Percentiles rank a stretch among this genome's conserved stretches.
Evolutionary conservation across 352 stramenopile genomes (phyloP).

Genomic region (Phytophthora rubi): DNA sequence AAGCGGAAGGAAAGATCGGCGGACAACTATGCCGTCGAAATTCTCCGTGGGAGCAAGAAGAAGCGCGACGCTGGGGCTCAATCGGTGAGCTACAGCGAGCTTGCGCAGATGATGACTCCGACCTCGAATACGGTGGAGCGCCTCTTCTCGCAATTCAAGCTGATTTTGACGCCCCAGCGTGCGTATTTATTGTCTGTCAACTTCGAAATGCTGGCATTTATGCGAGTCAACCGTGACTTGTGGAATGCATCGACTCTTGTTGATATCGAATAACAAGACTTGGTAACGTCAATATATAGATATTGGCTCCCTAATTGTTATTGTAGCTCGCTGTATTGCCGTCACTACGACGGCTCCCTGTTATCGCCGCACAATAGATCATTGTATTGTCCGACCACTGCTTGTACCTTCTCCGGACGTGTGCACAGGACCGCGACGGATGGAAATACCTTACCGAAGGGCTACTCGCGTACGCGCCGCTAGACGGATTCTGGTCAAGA

Average conservation of each 20-base stretch:
- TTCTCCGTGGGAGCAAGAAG: too few relatives aligned
- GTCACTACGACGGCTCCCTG: not conserved
- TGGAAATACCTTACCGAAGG: conserved; percentile 12
- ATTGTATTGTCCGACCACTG: not conserved
- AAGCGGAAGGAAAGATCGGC: too few relatives aligned
- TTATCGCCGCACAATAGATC: not conserved
- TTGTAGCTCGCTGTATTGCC: not conserved
- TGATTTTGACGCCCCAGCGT: not conserved
- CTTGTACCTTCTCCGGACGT: not conserved
- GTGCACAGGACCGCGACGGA: conserved; percentile 1
- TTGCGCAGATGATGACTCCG: not conserved
- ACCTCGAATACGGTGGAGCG: not conserved
- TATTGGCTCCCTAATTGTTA: not conserved
- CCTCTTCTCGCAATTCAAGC: not conserved
- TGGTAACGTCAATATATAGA: not conserved
- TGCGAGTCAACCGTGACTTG: not conserved
- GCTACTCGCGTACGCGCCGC: conserved; percentile 10
- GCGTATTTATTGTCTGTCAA: not conserved
- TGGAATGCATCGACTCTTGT: not conserved
- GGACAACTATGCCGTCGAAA: too few relatives aligned
- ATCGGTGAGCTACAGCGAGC: not conserved
- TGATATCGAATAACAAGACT: not conserved
- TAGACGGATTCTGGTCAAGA: conserved; percentile 13
- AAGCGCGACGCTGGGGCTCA: not conserved
- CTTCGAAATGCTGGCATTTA: not conserved